Conservation (phyloP, 352 stramenopile genomes). For the Thalassiosira hispida region DNA sequence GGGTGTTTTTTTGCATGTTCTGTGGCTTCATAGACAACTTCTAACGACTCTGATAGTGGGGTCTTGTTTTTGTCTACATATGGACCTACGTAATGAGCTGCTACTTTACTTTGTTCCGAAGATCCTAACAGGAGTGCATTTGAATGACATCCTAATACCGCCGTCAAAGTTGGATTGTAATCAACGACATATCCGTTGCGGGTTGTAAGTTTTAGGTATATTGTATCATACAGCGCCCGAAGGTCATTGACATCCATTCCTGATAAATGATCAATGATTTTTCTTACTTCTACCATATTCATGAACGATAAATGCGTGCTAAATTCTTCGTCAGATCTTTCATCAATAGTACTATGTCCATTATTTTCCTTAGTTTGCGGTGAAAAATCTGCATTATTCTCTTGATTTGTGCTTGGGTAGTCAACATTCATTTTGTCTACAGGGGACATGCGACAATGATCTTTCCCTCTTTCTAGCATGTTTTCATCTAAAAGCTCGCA, state of each 20-base stretch:
- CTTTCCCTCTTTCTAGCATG: too few relatives aligned
- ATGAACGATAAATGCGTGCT: slow-evolving; percentile 2
- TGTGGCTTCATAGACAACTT: slow-evolving; percentile 27
- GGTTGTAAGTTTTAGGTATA: slow-evolving; percentile 7
- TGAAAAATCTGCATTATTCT: too few relatives aligned
- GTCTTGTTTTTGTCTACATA: slow-evolving; percentile 41
- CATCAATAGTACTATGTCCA: neutral
- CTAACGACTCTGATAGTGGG: slow-evolving; percentile 25
- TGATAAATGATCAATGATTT: slow-evolving; percentile 17
- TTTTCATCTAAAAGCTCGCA: too few relatives aligned
- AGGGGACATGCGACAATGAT: too few relatives aligned
- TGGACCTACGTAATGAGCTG: slow-evolving; percentile 33
- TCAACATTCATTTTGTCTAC: too few relatives aligned
- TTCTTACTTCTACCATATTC: slow-evolving; percentile 17
- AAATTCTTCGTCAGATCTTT: neutral
- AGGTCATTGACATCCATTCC: slow-evolving; percentile 22
- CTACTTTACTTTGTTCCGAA: slow-evolving; percentile 39
- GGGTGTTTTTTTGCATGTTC: slow-evolving; percentile 36
- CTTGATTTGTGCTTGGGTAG: too few relatives aligned
- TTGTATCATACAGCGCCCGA: slow-evolving; percentile 22
- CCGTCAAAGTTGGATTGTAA: slow-evolving; percentile 33
- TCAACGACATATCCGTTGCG: slow-evolving; percentile 46
- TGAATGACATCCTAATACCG: slow-evolving; percentile 22
- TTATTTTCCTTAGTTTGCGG: too few relatives aligned
- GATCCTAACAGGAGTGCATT: slow-evolving; percentile 36